Evolutionary conservation across 257 asterid species (phyloP).

Genomic region (Nicotiana paniculata): DNA sequence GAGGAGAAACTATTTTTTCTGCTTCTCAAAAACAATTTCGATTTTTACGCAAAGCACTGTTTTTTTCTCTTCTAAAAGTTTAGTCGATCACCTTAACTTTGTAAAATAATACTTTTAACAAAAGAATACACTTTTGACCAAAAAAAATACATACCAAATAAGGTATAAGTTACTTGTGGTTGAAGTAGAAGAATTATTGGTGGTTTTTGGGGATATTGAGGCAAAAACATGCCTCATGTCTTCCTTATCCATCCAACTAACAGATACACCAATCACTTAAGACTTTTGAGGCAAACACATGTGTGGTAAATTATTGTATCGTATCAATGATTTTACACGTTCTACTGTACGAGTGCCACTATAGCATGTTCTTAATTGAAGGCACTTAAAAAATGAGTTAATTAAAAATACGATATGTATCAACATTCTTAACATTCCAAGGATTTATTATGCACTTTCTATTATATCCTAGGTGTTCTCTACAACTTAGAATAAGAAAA

Average conservation of each 20-base stretch:
- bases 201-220: constrained; percentile 16
- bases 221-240: constrained; percentile 13
- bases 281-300: background rate
- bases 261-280: constrained; percentile 15
- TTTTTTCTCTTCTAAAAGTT: too few species aligned
- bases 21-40: too few species aligned
- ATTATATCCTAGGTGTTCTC: background rate
- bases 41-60: too few species aligned
- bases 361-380: background rate
- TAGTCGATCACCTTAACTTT: too few species aligned
- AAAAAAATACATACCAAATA: too few species aligned
- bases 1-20: too few species aligned
- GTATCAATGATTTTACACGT: background rate
- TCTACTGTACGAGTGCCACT: background rate
- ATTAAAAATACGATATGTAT: background rate
- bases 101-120: too few species aligned
- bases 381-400: background rate
- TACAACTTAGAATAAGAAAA: background rate
- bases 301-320: background rate
- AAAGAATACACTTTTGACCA: too few species aligned
- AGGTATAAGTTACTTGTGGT: too few species aligned
- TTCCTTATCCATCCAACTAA: constrained; percentile 23
- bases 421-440: background rate
- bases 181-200: background rate
- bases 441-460: background rate